Base-by-base conservation (phyloP, 2,329 filamentous ascomycete genomes). In the Cladosporium phlei region DNA sequence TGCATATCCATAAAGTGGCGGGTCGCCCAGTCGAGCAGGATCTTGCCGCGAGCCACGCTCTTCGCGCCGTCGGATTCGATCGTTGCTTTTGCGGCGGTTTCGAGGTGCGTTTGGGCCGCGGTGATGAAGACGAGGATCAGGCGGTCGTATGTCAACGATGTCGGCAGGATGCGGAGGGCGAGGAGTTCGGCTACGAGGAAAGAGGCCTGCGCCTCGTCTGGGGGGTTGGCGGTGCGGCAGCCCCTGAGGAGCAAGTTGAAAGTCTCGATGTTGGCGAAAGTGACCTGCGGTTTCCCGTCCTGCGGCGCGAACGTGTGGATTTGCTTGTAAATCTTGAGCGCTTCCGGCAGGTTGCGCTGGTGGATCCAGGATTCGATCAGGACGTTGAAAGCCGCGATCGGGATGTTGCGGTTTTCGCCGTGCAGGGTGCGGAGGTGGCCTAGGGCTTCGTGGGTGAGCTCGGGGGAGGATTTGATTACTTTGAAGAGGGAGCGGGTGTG, bases 401-500 rank as follows among this genome's bases (percentile, higher is more conserved):
- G 77, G 8, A 85, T 69, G 6, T 62, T 64, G 19, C 72, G 68
- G 8, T 71, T 71, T 20, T 69, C 62, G 6, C 67, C 62, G 35
- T 74, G 73, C 21, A 89, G 68, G 1, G 71, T 61, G 38, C 78
- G 71, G 10, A 95, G 72, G 1, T 75, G 68, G 2, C 63, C 56
- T 59, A 85, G 77, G 3, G 80, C 78, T 29, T 75, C 65, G 12
- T 71, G 62, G 1, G 78, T 67, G 3, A 77, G 69, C 0, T 62
- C 58, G 0, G 72, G 65, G 1, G 73, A 66, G 29, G 69, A 59
- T 29, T 68, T 68, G 32, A 94, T 70, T 48, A 77, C 69, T 3
- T 64, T 59, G 55, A 77, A 82, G 17, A 96, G 69, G 2, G 79
- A 67, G 12, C 82, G 74, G 2, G 85, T 88, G 46, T 78, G 83